These are phyloP conservation scores for Alternaria longipes DNA, from an alignment of 2,329 filamentous ascomycete species.

Conservation along the genomic window DNA sequence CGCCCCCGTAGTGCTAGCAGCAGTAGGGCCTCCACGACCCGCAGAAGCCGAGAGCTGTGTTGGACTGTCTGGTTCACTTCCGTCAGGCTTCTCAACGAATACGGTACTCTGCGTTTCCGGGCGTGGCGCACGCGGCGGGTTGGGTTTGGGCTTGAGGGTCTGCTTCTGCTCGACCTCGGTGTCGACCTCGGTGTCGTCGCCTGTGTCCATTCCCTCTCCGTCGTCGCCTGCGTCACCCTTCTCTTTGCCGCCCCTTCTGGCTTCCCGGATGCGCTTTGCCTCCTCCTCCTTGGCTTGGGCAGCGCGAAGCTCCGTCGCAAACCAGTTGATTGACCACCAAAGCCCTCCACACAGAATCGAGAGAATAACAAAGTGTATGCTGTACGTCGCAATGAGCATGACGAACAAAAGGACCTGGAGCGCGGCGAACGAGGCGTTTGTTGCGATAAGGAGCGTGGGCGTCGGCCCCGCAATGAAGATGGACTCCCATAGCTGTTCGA, in stretches of 20 bases:
- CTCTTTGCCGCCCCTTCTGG: constrained; percentile 55
- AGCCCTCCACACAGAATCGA: constrained; percentile 81
- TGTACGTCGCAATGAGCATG: constrained; percentile 83
- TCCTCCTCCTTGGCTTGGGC: constrained; percentile 60
- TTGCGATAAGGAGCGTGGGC: constrained; percentile 85
- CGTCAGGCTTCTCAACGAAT: constrained; percentile 42
- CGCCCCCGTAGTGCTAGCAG: constrained; percentile 43
- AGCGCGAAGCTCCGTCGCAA: constrained; percentile 71
- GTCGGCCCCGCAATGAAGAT: constrained; percentile 94
- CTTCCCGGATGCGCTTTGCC: constrained; percentile 56
- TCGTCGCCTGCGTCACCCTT: constrained; percentile 33
- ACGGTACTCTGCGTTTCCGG: constrained; percentile 48
- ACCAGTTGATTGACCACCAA: constrained; percentile 98
- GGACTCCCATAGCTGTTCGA: constrained; percentile 85
- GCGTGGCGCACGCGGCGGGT: constrained; percentile 24
- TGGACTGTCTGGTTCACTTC: constrained; percentile 26
- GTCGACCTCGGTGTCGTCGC: constrained; percentile 58
- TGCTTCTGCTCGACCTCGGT: constrained; percentile 47
- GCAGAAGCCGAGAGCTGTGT: constrained; percentile 24
- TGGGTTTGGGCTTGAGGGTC: constrained; percentile 27
- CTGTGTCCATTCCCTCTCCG: constrained; percentile 54
- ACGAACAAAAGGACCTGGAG: constrained; percentile 80
- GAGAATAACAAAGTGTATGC: constrained; percentile 86
- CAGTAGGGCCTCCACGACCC: constrained; percentile 21
- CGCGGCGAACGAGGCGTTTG: constrained; percentile 86